phyloP scores from a whole-genome alignment of 2,329 filamentous ascomycete species.

The Dothidotthia symphoricarpi region DNA sequence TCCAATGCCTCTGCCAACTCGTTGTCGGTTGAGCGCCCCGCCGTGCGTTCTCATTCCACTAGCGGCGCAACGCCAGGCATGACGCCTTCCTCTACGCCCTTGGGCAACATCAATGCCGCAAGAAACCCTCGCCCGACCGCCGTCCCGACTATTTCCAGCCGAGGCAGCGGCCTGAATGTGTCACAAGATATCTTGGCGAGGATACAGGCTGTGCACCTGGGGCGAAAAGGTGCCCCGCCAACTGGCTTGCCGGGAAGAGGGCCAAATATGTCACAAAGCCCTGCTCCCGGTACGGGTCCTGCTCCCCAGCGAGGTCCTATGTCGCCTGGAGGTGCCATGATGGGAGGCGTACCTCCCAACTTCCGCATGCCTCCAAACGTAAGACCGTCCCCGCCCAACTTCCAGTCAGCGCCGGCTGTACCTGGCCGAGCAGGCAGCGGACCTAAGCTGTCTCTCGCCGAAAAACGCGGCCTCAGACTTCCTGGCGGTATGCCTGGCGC shows the following conservation, averaged over 20 bases:
- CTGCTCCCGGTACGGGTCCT: conserved; percentile 19
- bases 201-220: conserved; percentile 68
- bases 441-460: conserved; percentile 62
- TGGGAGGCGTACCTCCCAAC: conserved; percentile 45
- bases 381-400: conserved; percentile 43
- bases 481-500: conserved; percentile 53
- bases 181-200: conserved; percentile 65
- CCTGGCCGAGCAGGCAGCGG: conserved; percentile 47
- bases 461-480: conserved; percentile 64
- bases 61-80: conserved; percentile 54
- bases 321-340: conserved; percentile 24
- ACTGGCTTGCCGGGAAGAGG: conserved; percentile 26
- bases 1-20: conserved; percentile 20
- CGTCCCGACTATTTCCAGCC: conserved; percentile 43
- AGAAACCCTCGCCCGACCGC: conserved; percentile 51
- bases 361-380: conserved; percentile 45
- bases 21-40: conserved; percentile 45
- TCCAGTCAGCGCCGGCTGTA: conserved; percentile 51
- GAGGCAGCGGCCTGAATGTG: conserved; percentile 52
- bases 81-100: conserved; percentile 78
- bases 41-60: conserved; percentile 61
- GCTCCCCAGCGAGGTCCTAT: conserved; percentile 19
- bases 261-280: conserved; percentile 25
- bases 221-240: conserved; percentile 58
- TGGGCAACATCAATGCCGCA: conserved; percentile 72